Evolutionary conservation across 768 basidiomycete genomes (phyloP), one percentile per base, ranked within the genome.

Genomic region (Pulveroboletus frians): DNA sequence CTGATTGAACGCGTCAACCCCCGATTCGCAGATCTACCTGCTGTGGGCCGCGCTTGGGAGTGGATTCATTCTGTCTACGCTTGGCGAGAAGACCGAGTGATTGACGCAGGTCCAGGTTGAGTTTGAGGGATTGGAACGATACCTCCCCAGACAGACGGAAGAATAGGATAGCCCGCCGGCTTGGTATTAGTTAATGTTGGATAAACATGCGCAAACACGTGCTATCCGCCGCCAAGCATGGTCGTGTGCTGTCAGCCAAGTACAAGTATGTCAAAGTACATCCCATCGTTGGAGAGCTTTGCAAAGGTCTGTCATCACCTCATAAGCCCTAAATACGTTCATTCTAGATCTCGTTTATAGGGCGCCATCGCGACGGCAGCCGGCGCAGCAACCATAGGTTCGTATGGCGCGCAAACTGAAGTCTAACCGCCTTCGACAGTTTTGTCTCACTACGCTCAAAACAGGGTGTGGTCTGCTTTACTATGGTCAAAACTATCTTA

Each of bases 401-500:
- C 41, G 71, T 49, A 38, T 38, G 7, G 3, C 41, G 13, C 27
- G 14, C 29, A 21, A 7, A 9, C n/a, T 29, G 14, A 9, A 9
- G 34, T 42, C 41, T 20, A 30, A 20, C 15, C 30, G 29, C 13
- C 38, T 38, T 9, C 23, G 14, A 36, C 36, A 1, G 17, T 13
- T 7, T 18, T 35, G 18, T 21, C 37, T 40, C 13, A 57, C 15
- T 30, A 39, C 30, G 32, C 29, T 34, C 49, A 7, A 15, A 20
- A 18, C 55, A 88, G 87, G 82, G 50, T 78, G 77, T 43, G 84
- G 86, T 9, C 74, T 93, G 31, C 76, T 92, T 15, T 92, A 87
- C 68, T 85, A 87, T 56, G 90, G 88, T 26, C 93, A 97, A 65
- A 86, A 84, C 63, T 85, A 79, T 57, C 74, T 97, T 45, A 94